Conservation (phyloP, 805 yeast genomes). For the Yarrowia osloensis region DNA sequence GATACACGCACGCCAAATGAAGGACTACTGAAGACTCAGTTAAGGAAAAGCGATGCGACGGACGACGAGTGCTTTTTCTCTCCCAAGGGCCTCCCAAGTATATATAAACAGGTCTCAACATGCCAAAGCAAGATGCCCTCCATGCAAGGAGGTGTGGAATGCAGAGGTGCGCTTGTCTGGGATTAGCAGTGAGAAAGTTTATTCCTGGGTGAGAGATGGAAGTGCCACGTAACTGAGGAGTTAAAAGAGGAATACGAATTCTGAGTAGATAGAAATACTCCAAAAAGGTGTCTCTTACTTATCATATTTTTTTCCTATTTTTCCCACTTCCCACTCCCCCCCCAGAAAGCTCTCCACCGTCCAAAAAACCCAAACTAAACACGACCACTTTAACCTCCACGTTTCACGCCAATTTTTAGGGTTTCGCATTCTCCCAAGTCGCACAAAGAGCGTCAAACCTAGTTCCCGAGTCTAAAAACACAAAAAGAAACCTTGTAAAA, state of each 20-base stretch:
- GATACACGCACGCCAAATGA: not conserved
- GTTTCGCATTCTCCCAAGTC: slow-evolving; percentile 14
- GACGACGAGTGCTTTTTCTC: not conserved
- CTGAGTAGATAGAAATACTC: no score
- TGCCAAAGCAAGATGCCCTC: slow-evolving; percentile 16
- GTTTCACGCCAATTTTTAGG: slow-evolving; percentile 14
- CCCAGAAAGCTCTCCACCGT: not conserved
- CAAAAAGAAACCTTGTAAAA: not conserved
- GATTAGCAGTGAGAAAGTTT: no score
- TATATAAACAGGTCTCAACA: slow-evolving; percentile 12
- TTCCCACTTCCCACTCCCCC: not conserved
- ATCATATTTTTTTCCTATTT: not conserved
- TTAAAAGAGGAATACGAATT: no score
- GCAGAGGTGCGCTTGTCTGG: not conserved
- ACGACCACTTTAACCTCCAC: slow-evolving; percentile 23
- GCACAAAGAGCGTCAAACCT: not conserved
- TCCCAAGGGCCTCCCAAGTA: not conserved
- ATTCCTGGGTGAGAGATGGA: no score
- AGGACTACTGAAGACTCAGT: slow-evolving; percentile 21
- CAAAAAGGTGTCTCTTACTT: no score
- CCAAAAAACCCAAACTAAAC: not conserved
- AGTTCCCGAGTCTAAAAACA: no score
- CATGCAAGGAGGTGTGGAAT: slow-evolving; percentile 30
- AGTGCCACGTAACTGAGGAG: no score
- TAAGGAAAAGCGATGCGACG: not conserved